Evolutionary conservation across 2,329 filamentous ascomycete species (phyloP).

Genomic region (Diaporthe sp.): DNA sequence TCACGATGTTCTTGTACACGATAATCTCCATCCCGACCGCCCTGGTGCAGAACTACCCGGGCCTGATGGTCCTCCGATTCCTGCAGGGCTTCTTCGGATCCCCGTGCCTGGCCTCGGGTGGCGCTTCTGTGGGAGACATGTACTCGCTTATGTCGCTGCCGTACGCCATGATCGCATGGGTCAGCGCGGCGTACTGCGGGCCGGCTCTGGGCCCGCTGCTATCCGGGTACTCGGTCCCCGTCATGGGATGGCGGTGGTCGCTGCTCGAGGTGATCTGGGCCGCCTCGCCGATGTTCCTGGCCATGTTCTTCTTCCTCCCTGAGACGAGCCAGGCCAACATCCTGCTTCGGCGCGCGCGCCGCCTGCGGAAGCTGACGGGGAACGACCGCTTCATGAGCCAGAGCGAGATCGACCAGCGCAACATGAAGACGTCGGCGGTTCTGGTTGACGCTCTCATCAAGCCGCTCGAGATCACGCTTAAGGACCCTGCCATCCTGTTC

Average conservation of each 20-base stretch:
- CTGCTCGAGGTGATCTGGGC: slow-evolving; percentile 76
- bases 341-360: slow-evolving; percentile 70
- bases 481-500: slow-evolving; percentile 74
- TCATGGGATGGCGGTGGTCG: slow-evolving; percentile 74
- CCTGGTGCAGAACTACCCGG: slow-evolving; percentile 72
- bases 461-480: slow-evolving; percentile 71
- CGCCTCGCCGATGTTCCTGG: slow-evolving; percentile 69
- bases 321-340: slow-evolving; percentile 74
- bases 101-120: slow-evolving; percentile 74
- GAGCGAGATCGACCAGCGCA: slow-evolving; percentile 74
- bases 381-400: slow-evolving; percentile 70
- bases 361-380: slow-evolving; percentile 74
- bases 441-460: slow-evolving; percentile 71
- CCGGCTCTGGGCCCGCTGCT: slow-evolving; percentile 73
- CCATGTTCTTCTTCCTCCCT: slow-evolving; percentile 74
- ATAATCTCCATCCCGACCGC: slow-evolving; percentile 76
- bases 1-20: slow-evolving; percentile 78
- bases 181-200: slow-evolving; percentile 60
- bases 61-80: slow-evolving; percentile 75
- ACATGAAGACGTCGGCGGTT: slow-evolving; percentile 62
- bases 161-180: slow-evolving; percentile 73
- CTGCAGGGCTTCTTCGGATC: slow-evolving; percentile 77
- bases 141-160: slow-evolving; percentile 69
- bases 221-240: slow-evolving; percentile 71
- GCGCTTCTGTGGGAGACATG: slow-evolving; percentile 66